Evolutionary conservation across 306 rosid genomes (phyloP).

Genomic region (Crotalaria pallida): DNA sequence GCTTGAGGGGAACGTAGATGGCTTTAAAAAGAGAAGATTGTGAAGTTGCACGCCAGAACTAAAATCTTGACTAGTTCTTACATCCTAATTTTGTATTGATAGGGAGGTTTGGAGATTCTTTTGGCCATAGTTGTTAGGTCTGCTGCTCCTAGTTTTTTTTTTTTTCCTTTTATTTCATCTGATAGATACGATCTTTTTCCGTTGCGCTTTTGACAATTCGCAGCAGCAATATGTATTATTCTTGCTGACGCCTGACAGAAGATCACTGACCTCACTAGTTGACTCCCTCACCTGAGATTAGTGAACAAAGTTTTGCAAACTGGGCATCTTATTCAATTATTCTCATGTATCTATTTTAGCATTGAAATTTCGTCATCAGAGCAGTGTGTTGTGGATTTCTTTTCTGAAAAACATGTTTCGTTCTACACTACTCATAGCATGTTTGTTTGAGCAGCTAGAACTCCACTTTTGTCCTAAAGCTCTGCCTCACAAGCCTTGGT

Average conservation of each 20-base stretch:
- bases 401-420: too few species aligned
- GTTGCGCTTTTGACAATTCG: background rate
- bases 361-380: background rate
- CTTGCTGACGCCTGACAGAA: conserved; percentile 37
- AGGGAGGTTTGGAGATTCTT: conserved; percentile 64
- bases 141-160: conserved; percentile 33
- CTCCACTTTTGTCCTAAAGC: too few species aligned
- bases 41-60: conserved; percentile 33
- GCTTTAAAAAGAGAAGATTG: conserved; percentile 60
- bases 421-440: too few species aligned
- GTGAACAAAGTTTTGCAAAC: conserved; percentile 27
- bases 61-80: conserved; percentile 20
- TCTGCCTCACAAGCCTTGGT: too few species aligned
- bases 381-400: background rate
- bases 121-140: conserved; percentile 47
- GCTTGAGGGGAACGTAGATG: conserved; percentile 47
- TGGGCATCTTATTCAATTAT: conserved; percentile 1
- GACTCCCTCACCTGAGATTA: conserved; percentile 24
- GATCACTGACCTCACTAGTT: conserved; percentile 27
- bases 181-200: conserved; percentile 29
- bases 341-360: conserved; percentile 9
- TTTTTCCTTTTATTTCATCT: too few species aligned
- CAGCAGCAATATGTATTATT: conserved; percentile 42
- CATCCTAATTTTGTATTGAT: conserved; percentile 65
- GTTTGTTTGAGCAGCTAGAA: too few species aligned